Evolutionary conservation across 2,329 filamentous ascomycete genomes (phyloP).

Genomic region (Basipetospora chlamydospora): DNA sequence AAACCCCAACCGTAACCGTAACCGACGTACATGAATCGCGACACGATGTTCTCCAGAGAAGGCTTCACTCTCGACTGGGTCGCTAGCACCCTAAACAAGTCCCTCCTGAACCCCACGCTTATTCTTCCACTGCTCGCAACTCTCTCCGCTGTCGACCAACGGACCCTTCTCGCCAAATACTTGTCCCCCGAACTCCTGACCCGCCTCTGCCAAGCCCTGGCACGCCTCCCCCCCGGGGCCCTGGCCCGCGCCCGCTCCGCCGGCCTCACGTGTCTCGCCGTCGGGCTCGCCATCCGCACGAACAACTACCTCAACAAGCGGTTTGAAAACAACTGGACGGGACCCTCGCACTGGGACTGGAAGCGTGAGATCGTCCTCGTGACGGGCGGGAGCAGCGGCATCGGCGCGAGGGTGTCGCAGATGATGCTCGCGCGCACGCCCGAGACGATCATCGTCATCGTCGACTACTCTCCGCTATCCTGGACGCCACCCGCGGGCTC

Average conservation of each 20-base stretch:
- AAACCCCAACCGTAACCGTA: too few relatives aligned
- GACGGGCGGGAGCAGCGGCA: conserved; percentile 24
- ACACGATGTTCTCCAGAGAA: conserved; percentile 29
- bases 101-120: conserved; percentile 11
- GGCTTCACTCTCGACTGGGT: conserved; percentile 12
- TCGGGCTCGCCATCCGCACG: conserved; percentile 9
- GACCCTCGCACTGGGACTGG: conserved; percentile 16
- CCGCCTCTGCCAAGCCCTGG: background rate
- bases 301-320: conserved; percentile 12
- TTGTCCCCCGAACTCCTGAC: conserved; percentile 3
- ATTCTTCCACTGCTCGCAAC: conserved; percentile 9
- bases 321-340: conserved; percentile 14
- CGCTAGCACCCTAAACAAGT: conserved; percentile 8
- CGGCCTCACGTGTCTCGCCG: conserved; percentile 7
- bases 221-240: conserved; percentile 1
- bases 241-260: conserved; percentile 2
- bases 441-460: conserved; percentile 16
- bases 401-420: conserved; percentile 19
- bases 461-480: conserved; percentile 18
- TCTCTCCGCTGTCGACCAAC: background rate
- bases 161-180: background rate
- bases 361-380: conserved; percentile 21
- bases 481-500: conserved; percentile 13
- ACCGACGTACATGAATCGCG: conserved; percentile 4
- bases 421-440: conserved; percentile 13